A percentile compares a stretch with the other conserved stretches of the same genome.
Evolutionary conservation across 306 rosid genomes (phyloP).

Genomic region (Lithocarpus polystachyus): DNA sequence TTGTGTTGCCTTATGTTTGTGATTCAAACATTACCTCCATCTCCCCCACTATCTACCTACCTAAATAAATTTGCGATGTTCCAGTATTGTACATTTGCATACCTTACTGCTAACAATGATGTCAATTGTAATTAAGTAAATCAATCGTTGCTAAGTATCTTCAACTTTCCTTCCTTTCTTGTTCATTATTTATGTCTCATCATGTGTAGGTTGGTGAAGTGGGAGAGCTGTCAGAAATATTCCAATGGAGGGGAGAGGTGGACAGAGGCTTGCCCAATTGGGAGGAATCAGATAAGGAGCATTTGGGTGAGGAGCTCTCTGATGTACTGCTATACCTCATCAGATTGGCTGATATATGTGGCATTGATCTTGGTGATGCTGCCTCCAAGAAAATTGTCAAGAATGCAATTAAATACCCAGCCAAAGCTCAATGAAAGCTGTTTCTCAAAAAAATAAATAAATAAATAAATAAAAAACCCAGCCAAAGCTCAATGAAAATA

Average conservation of each 20-base stretch:
- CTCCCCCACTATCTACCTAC: too few species aligned
- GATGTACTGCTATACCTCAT: conserved; percentile 49
- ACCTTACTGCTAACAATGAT: too few species aligned
- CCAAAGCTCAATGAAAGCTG: too few species aligned
- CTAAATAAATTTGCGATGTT: too few species aligned
- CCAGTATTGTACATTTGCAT: too few species aligned
- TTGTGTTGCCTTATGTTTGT: too few species aligned
- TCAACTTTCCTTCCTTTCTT: neutral
- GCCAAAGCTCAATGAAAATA: neutral
- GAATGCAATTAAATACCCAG: conserved; percentile 51
- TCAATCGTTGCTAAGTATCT: neutral
- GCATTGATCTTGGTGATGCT: conserved; percentile 42
- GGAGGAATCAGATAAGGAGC: conserved; percentile 51
- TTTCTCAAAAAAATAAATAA: too few species aligned
- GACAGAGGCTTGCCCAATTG: conserved; percentile 52
- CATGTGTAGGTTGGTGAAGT: conserved; percentile 48
- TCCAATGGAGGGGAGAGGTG: conserved; percentile 61
- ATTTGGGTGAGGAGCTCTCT: conserved; percentile 54
- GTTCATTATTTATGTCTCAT: neutral
- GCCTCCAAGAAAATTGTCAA: conserved; percentile 45
- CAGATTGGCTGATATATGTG: conserved; percentile 50
- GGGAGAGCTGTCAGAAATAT: conserved; percentile 54
- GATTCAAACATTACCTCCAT: too few species aligned
- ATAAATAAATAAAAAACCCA: too few species aligned
- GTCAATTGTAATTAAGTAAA: too few species aligned